phyloP scores from a whole-genome alignment of 345 rosid species.

The Murraya paniculata region DNA sequence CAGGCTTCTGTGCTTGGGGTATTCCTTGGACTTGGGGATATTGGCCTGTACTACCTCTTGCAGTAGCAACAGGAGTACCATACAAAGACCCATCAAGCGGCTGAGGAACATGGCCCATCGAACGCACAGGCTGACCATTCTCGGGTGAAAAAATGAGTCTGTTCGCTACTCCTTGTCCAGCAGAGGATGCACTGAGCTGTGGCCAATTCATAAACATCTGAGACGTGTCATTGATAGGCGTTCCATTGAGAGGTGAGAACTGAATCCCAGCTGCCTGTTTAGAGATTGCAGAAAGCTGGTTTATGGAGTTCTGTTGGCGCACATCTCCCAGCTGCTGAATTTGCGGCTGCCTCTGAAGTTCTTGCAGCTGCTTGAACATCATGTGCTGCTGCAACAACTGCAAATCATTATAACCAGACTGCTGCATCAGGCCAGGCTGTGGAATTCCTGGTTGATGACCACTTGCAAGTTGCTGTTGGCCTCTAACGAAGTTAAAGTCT shows the following conservation, averaged over 20 bases:
- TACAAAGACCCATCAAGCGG: constrained; percentile 50
- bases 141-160: constrained; percentile 33
- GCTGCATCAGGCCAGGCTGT: constrained; percentile 47
- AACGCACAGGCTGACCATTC: constrained; percentile 37
- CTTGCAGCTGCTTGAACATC: constrained; percentile 69
- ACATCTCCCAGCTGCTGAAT: constrained; percentile 44
- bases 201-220: constrained; percentile 47
- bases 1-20: constrained; percentile 39
- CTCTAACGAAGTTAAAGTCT: constrained; percentile 37
- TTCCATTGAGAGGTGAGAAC: constrained; percentile 48
- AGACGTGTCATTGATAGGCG: constrained; percentile 50
- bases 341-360: constrained; percentile 66
- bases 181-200: constrained; percentile 41
- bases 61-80: constrained; percentile 44
- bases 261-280: constrained; percentile 43
- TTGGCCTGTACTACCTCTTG: constrained; percentile 44
- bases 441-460: constrained; percentile 28
- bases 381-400: constrained; percentile 68
- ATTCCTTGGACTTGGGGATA: constrained; percentile 35
- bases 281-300: constrained; percentile 35
- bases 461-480: constrained; percentile 35
- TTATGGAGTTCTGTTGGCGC: constrained; percentile 47
- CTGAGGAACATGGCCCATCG: constrained; percentile 47
- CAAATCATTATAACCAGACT: constrained; percentile 53
- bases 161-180: constrained; percentile 41